A percentile compares a stretch with the other conserved stretches of the same genome.
phyloP scores from a whole-genome alignment of 73 alveolate species.

The Blepharisma japonicum region DNA sequence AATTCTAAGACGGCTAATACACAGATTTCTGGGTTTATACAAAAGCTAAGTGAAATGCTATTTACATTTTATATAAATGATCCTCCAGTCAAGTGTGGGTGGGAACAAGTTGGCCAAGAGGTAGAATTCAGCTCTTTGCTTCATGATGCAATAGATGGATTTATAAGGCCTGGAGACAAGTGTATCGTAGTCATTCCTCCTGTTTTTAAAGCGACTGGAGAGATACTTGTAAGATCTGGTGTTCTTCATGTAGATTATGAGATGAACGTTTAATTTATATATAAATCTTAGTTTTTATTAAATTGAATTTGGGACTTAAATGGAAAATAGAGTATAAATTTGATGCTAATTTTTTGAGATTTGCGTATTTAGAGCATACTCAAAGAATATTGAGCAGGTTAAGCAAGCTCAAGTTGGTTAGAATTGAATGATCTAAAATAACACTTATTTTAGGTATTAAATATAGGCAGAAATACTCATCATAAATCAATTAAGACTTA shows the following conservation, averaged over 20 bases:
- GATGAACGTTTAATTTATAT: not conserved
- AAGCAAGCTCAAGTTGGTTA: too few relatives aligned
- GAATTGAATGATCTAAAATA: too few relatives aligned
- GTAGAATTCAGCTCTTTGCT: constrained; percentile 77
- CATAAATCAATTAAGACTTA: too few relatives aligned
- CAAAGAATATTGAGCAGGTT: too few relatives aligned
- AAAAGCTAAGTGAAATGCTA: constrained; percentile 62
- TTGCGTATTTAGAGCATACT: too few relatives aligned
- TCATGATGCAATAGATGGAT: constrained; percentile 95
- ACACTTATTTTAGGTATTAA: too few relatives aligned
- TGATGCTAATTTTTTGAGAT: too few relatives aligned
- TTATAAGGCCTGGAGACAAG: constrained; percentile 83
- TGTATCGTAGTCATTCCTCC: constrained; percentile 87
- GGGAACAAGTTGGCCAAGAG: constrained; percentile 82
- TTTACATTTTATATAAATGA: constrained; percentile 65
- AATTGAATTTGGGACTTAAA: too few relatives aligned
- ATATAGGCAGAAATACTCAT: too few relatives aligned
- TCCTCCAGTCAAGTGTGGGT: constrained; percentile 81
- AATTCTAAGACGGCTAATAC: constrained; percentile 52
- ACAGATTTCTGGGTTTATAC: constrained; percentile 51
- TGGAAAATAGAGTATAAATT: too few relatives aligned
- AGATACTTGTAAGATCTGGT: constrained; percentile 55
- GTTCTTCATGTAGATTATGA: constrained; percentile 62
- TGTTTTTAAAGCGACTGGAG: constrained; percentile 73
- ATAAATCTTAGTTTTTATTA: not conserved